phyloP scores from a whole-genome alignment of 2,329 filamentous ascomycete species.

The Beauveria caledonica region DNA sequence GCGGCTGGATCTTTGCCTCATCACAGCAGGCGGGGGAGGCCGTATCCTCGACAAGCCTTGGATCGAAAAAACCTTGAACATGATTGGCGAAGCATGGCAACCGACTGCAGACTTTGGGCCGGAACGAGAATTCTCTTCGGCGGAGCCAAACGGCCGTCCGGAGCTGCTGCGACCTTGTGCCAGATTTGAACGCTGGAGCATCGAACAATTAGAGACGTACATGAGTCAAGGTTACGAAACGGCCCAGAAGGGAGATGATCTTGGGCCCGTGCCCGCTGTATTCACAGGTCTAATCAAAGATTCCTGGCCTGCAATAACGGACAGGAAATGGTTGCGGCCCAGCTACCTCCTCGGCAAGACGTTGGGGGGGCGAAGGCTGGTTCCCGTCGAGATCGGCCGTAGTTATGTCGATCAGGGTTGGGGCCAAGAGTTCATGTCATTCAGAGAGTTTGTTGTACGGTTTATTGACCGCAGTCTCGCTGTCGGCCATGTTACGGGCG shows the following conservation, averaged over 20 bases:
- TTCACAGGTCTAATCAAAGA: constrained; percentile 52
- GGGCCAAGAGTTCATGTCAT: constrained; percentile 73
- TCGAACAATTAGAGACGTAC: constrained; percentile 54
- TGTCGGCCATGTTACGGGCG: not conserved
- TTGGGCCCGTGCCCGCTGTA: constrained; percentile 53
- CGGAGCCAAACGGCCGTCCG: constrained; percentile 24
- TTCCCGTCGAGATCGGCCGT: constrained; percentile 78
- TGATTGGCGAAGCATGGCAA: constrained; percentile 28
- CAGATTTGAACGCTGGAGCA: constrained; percentile 34
- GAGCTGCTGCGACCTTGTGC: constrained; percentile 20
- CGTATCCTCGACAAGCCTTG: constrained; percentile 38
- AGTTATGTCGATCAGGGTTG: constrained; percentile 83
- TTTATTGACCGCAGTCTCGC: constrained; percentile 40
- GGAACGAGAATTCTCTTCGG: constrained; percentile 18
- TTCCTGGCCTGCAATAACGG: constrained; percentile 69
- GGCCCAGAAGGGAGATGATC: not conserved
- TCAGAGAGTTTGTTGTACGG: constrained; percentile 58
- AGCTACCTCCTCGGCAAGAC: constrained; percentile 68
- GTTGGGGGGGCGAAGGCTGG: constrained; percentile 66
- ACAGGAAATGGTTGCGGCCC: constrained; percentile 62
- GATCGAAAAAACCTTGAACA: constrained; percentile 42
- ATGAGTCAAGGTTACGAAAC: constrained; percentile 35
- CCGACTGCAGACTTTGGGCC: not conserved
- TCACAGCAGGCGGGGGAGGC: constrained; percentile 60
- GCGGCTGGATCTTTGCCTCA: constrained; percentile 66